A percentile compares a stretch with the other conserved stretches of the same genome.
Evolutionary conservation across 2,329 filamentous ascomycete species (phyloP).

Genomic region (Paramyrothecium roridum): DNA sequence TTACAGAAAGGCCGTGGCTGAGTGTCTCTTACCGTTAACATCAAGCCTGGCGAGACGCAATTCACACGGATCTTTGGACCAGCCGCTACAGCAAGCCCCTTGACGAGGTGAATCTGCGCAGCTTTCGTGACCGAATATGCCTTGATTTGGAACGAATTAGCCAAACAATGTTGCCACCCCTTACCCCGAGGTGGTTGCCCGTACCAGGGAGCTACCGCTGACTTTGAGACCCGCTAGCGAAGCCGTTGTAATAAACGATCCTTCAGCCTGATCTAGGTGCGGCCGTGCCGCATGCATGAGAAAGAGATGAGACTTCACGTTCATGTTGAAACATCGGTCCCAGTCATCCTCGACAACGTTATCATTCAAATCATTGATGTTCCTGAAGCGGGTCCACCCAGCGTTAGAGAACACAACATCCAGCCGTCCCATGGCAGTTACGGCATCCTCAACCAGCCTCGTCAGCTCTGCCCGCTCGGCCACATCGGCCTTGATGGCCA

Average conservation of each 20-base stretch:
- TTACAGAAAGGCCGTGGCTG: accelerated
- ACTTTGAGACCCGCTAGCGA: constrained; percentile 62
- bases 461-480: constrained; percentile 56
- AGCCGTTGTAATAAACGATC: constrained; percentile 62
- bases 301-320: constrained; percentile 61
- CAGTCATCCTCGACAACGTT: constrained; percentile 56
- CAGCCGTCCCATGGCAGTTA: constrained; percentile 58
- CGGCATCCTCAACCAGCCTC: constrained; percentile 55
- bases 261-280: constrained; percentile 53
- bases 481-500: constrained; percentile 64
- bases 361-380: constrained; percentile 46
- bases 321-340: constrained; percentile 58
- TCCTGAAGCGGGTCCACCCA: constrained; percentile 47
- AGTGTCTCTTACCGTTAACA: constrained; percentile 36
- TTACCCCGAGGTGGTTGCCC: constrained; percentile 7
- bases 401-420: constrained; percentile 78
- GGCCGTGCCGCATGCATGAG: constrained; percentile 52
- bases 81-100: constrained; percentile 49
- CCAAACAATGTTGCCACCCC: too few species aligned
- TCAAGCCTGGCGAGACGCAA: constrained; percentile 51
- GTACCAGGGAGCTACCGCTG: constrained; percentile 57
- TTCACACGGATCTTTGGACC: constrained; percentile 58
- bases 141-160: constrained; percentile 23
- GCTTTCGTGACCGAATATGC: constrained; percentile 77
- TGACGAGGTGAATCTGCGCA: constrained; percentile 61